These are phyloP conservation scores for Carpinus fangiana DNA, from an alignment of 306 rosid species.

Conservation along the genomic window DNA sequence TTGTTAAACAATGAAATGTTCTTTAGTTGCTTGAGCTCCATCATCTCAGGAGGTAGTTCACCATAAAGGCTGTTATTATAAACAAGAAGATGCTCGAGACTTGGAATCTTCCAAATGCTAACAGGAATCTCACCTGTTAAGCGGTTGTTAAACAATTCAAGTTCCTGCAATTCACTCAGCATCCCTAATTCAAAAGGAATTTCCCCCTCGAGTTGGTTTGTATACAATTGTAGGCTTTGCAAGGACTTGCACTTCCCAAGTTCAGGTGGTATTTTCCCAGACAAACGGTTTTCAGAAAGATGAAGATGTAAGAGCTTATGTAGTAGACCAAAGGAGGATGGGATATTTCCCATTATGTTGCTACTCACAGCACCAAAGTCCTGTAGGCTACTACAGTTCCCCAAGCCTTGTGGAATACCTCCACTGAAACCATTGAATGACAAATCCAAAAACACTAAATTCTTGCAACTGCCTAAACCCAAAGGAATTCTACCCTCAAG, in stretches of 20 bases:
- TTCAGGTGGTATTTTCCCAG: conserved; percentile 70
- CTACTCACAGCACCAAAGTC: conserved; percentile 30
- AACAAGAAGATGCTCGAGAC: conserved; percentile 55
- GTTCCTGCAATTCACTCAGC: conserved; percentile 46
- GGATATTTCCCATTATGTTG: conserved; percentile 63
- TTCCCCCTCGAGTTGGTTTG: conserved; percentile 66
- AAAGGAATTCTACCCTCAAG: conserved; percentile 64
- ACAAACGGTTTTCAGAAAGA: conserved; percentile 58
- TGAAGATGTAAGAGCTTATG: conserved; percentile 31
- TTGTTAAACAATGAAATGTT: conserved; percentile 66
- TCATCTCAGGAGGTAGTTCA: conserved; percentile 65
- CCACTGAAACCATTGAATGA: conserved; percentile 57
- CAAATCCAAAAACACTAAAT: conserved; percentile 46
- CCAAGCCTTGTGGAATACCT: conserved; percentile 60
- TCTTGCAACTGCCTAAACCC: conserved; percentile 47
- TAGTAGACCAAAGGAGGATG: conserved; percentile 63
- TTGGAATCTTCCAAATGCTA: conserved; percentile 77
- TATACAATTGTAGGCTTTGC: conserved; percentile 42
- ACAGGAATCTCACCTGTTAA: conserved; percentile 75
- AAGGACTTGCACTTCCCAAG: conserved; percentile 68
- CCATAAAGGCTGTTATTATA: conserved; percentile 72
- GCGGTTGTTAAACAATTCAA: conserved; percentile 53
- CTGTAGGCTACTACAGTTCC: conserved; percentile 56
- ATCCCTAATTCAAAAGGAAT: conserved; percentile 74
- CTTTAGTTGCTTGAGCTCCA: conserved; percentile 60